phyloP scores from a whole-genome alignment of 495 filamentous ascomycete species.

The Hypoxylon lienhwacheense region DNA sequence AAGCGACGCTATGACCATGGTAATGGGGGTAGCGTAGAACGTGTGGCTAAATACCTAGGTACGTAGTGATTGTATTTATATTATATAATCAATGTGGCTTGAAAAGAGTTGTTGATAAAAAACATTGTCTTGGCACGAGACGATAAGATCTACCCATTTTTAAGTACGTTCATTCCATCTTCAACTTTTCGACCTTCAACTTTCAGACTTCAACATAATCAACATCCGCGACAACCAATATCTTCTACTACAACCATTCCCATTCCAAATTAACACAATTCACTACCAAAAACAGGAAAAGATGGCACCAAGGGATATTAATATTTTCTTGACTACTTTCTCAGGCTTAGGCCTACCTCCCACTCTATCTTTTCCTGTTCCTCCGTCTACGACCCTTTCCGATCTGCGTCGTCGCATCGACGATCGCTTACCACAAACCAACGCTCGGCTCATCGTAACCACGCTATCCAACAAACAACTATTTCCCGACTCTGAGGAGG shows the following conservation, averaged over 20 bases:
- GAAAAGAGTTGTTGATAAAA: too few relatives aligned
- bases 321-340: slow-evolving; percentile 81
- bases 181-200: background rate
- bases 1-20: slow-evolving; percentile 31
- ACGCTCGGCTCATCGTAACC: slow-evolving; percentile 68
- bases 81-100: too few relatives aligned
- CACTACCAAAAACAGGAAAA: background rate
- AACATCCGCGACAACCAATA: too few relatives aligned
- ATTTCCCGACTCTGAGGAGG: slow-evolving; percentile 44
- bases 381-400: slow-evolving; percentile 64
- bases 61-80: too few relatives aligned
- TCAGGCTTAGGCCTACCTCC: slow-evolving; percentile 77
- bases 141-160: slow-evolving; percentile 1
- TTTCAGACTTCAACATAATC: background rate
- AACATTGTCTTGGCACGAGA: background rate
- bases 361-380: slow-evolving; percentile 72
- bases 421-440: slow-evolving; percentile 61
- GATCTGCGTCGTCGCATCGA: slow-evolving; percentile 66
- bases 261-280: background rate
- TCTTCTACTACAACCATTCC: background rate
- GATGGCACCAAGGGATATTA: slow-evolving; percentile 61
- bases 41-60: too few relatives aligned
- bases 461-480: slow-evolving; percentile 79
- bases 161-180: background rate
- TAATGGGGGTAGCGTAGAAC: too few relatives aligned